Evolutionary conservation across 768 basidiomycete species (phyloP).

Genomic region (Jaapia argillacea): DNA sequence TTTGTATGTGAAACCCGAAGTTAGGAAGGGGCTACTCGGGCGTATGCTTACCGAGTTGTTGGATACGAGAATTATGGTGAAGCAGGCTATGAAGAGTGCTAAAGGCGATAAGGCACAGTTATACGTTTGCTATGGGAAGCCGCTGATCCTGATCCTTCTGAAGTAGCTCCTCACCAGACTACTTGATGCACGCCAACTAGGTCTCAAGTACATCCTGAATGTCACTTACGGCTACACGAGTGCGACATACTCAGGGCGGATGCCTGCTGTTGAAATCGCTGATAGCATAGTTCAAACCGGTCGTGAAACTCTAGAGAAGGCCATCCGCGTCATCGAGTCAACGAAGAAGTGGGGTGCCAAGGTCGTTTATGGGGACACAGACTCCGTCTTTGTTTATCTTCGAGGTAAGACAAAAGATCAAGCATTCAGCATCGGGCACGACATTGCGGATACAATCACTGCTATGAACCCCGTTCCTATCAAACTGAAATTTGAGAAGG

Average conservation of each 20-base stretch:
- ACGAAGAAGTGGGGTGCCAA: conserved; percentile 82
- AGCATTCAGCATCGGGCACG: conserved; percentile 86
- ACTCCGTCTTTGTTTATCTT: conserved; percentile 90
- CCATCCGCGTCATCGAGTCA: conserved; percentile 68
- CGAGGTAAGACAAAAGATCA: conserved; percentile 87
- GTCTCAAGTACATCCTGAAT: conserved; percentile 90
- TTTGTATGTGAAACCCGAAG: conserved; percentile 79
- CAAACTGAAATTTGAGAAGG: conserved; percentile 98
- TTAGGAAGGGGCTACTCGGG: conserved; percentile 77
- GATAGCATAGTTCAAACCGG: conserved; percentile 98
- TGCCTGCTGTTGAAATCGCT: conserved; percentile 98
- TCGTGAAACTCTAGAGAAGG: conserved; percentile 91
- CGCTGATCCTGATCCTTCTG: not conserved
- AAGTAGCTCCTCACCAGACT: conserved; percentile 60
- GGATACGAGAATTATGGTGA: conserved; percentile 96
- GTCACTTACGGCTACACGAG: conserved; percentile 95
- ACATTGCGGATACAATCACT: conserved; percentile 86
- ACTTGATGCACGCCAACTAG: conserved; percentile 85
- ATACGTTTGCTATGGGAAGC: conserved; percentile 3
- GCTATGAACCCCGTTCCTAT: conserved; percentile 80
- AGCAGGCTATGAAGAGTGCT: conserved; percentile 85
- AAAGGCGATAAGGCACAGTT: conserved; percentile 59
- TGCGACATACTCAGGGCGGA: conserved; percentile 90
- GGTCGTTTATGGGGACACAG: conserved; percentile 95
- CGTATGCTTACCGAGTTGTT: conserved; percentile 90